Conservation (phyloP, 2,329 filamentous ascomycete species). For the Eutypa lata region DNA sequence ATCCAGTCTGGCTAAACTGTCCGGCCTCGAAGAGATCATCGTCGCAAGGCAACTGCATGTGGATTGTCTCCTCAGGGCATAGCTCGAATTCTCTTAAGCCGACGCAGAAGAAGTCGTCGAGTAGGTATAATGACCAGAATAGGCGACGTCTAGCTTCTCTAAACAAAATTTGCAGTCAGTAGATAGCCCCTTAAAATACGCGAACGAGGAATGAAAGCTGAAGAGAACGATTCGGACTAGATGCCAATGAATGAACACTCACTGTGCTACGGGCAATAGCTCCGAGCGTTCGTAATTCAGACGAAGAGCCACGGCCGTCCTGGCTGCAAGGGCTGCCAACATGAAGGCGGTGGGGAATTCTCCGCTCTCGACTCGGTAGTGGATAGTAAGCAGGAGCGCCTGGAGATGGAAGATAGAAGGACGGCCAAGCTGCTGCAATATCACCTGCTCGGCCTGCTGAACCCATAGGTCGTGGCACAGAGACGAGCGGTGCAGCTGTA, state of each 20-base stretch:
- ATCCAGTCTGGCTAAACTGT: constrained; percentile 17
- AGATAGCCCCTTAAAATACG: no score
- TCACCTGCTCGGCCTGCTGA: constrained; percentile 27
- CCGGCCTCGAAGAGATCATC: constrained; percentile 31
- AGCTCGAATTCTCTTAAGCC: constrained; percentile 39
- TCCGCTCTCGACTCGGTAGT: constrained; percentile 30
- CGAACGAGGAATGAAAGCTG: neutral
- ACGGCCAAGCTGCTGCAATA: constrained; percentile 29
- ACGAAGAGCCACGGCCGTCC: constrained; percentile 35
- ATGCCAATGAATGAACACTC: neutral
- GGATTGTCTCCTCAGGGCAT: constrained; percentile 35
- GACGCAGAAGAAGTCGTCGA: constrained; percentile 39
- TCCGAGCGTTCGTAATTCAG: constrained; percentile 37
- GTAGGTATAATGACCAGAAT: constrained; percentile 38
- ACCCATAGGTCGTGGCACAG: constrained; percentile 25
- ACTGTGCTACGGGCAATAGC: constrained; percentile 29
- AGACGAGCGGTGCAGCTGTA: constrained; percentile 24
- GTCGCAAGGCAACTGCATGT: constrained; percentile 34
- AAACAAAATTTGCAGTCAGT: neutral
- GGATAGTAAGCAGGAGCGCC: constrained; percentile 28
- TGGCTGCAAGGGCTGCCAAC: constrained; percentile 32
- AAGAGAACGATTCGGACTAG: neutral
- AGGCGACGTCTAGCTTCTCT: constrained; percentile 34
- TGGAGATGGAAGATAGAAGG: constrained; percentile 32
- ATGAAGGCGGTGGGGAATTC: constrained; percentile 33